phyloP scores from a whole-genome alignment of 352 stramenopile species.

The Globisporangium okanoganense region DNA sequence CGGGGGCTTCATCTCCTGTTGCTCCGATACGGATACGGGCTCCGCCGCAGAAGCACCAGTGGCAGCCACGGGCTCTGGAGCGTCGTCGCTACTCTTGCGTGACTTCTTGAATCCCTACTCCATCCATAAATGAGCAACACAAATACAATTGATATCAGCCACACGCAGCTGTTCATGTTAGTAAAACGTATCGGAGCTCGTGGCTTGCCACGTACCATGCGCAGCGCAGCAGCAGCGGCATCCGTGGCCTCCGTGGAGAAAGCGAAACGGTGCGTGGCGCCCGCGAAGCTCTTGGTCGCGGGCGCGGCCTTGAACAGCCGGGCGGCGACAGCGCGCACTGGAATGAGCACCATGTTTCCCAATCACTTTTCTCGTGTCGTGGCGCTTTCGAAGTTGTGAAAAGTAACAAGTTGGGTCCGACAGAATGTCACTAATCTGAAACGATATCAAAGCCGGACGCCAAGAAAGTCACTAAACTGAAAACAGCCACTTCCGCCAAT shows the following conservation, averaged over 20 bases:
- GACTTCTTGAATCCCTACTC: slow-evolving; percentile 53
- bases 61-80: not conserved
- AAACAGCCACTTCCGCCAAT: no score
- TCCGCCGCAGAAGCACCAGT: slow-evolving; percentile 4
- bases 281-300: slow-evolving; percentile 4
- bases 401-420: no score
- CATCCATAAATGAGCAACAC: not conserved
- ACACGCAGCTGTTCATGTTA: no score
- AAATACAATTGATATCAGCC: not conserved
- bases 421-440: not conserved
- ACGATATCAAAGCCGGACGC: no score
- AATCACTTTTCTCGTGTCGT: not conserved
- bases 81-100: slow-evolving; percentile 29
- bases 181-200: not conserved
- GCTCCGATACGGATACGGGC: slow-evolving; percentile 13
- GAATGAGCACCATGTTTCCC: slow-evolving; percentile 31
- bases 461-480: not conserved
- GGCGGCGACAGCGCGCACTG: slow-evolving; percentile 29
- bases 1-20: slow-evolving; percentile 39
- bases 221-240: slow-evolving; percentile 60
- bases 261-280: slow-evolving; percentile 16
- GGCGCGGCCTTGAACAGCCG: slow-evolving; percentile 28
- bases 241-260: slow-evolving; percentile 73
- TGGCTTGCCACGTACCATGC: slow-evolving; percentile 39
- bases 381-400: slow-evolving; percentile 1